Evolutionary conservation across 75 land plant species (phyloP), one percentile per base, ranked within the genome.

Genomic region (Cryptomeria japonica): DNA sequence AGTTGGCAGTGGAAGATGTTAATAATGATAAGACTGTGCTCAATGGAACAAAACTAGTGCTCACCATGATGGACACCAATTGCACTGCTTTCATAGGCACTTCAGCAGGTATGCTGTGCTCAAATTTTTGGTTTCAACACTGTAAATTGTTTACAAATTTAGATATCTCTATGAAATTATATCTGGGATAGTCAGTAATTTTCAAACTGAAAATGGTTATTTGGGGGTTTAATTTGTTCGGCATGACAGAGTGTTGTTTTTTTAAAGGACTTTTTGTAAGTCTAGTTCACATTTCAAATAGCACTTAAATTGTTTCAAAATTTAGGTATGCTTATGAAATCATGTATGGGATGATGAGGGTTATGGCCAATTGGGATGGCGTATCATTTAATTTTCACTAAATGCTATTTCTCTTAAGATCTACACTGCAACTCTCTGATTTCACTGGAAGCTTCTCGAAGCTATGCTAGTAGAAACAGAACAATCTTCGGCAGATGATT

Each of bases 61-160:
- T 89, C 37, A 51, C 64, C 4, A 38, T 72, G 70, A 83, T 53
- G 72, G 90, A 89, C 76, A 36, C 89, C 75, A 61, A 88, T 34
- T 83, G 86, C 53, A 83, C 68, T 61, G 90, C 90, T 22, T 56
- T 89, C 41, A 75, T 80, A 18, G 90, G 89, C 22, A 89, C 86
- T 41, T 84, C 90, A 19, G 72, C 89, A 61, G 90, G 90, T 89
- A 87, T n/a, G 83, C 44, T 39, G 10, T 55, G 36, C 15, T 37
- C 12, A 32, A 73, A 11, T 73, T 0, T 2, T 31, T 31, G 34
- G 37, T 10, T 73, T 73, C 28, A 25, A 25, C 7, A 64, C n/a
- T 64, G 8, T 64, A 22, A 64, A 8, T 64, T 25, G n/a, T 51
- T 64, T 25, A 5, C 28, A 64, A 64, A 64, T 22, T 64, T 64